Conservation (phyloP, 768 basidiomycete species). For the Pleurotus eryngii region DNA sequence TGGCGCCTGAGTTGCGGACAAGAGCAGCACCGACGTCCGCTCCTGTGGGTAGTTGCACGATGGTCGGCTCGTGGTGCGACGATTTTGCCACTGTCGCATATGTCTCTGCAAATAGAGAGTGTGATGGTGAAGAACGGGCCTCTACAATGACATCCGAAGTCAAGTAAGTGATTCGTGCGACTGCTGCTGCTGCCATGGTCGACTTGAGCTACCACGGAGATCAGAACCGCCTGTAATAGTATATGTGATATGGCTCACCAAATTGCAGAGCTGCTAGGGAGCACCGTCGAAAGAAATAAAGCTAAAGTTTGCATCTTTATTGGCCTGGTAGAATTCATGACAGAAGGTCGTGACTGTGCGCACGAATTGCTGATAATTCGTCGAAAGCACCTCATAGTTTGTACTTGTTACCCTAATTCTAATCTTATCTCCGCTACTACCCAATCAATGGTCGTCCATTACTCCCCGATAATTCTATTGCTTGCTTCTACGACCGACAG, state of each 20-base stretch:
- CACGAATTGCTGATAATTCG: conserved; percentile 8
- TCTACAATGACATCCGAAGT: conserved; percentile 67
- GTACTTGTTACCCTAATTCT: background rate
- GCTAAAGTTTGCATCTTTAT: conserved; percentile 3
- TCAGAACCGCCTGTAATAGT: background rate
- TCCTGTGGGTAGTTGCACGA: conserved; percentile 55
- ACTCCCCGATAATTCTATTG: background rate
- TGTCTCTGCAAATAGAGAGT: conserved; percentile 39
- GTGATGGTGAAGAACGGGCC: conserved; percentile 41
- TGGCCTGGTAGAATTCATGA: background rate
- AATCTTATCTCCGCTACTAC: background rate
- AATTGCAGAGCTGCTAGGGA: background rate
- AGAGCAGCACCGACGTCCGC: conserved; percentile 63
- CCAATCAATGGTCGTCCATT: background rate
- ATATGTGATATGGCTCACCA: background rate
- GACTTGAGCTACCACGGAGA: background rate
- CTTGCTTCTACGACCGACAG: no score
- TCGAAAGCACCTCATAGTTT: conserved; percentile 10
- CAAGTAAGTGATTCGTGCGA: conserved; percentile 69
- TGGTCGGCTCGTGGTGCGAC: conserved; percentile 34
- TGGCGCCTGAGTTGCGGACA: conserved; percentile 39
- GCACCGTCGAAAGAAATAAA: background rate
- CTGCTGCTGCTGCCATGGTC: conserved; percentile 26
- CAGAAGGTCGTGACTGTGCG: background rate
- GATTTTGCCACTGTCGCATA: conserved; percentile 32